phyloP scores from a whole-genome alignment of 2,329 filamentous ascomycete genomes.

The Phyllachora maydis region DNA sequence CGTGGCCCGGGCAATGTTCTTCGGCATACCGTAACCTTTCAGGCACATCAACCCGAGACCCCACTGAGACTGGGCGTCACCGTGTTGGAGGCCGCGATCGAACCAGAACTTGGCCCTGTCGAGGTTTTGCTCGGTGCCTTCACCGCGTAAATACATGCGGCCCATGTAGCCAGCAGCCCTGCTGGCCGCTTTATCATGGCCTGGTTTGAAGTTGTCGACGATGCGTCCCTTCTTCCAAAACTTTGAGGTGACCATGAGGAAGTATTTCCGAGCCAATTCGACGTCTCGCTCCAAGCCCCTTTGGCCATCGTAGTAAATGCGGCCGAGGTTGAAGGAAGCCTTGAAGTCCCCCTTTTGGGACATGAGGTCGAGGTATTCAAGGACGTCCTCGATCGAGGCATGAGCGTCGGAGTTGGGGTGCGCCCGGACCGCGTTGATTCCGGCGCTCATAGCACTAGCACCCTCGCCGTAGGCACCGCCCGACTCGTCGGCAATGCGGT shows the following conservation, averaged over 20 bases:
- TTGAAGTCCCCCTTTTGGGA: slow-evolving; percentile 78
- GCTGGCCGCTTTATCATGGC: slow-evolving; percentile 57
- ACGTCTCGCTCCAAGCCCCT: slow-evolving; percentile 55
- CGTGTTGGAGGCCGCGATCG: slow-evolving; percentile 51
- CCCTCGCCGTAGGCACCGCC: slow-evolving; percentile 93
- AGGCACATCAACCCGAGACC: slow-evolving; percentile 69
- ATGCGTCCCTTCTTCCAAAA: slow-evolving; percentile 65
- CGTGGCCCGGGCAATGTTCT: slow-evolving; percentile 51
- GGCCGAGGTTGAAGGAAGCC: slow-evolving; percentile 68
- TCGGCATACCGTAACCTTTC: slow-evolving; percentile 47
- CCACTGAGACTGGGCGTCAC: slow-evolving; percentile 70
- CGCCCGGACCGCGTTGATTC: slow-evolving; percentile 56
- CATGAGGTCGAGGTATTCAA: slow-evolving; percentile 84
- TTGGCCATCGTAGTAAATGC: slow-evolving; percentile 76
- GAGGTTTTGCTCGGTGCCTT: slow-evolving; percentile 64
- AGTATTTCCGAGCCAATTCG: slow-evolving; percentile 57
- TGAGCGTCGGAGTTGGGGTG: slow-evolving; percentile 60
- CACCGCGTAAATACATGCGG: slow-evolving; percentile 74
- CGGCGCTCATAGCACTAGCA: slow-evolving; percentile 75
- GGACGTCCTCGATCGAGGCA: slow-evolving; percentile 75
- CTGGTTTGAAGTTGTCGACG: slow-evolving; percentile 45
- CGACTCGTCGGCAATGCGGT: slow-evolving; percentile 71
- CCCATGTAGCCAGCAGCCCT: slow-evolving; percentile 79
- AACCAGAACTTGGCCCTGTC: slow-evolving; percentile 67
- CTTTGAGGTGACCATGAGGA: slow-evolving; percentile 55